Base-by-base conservation (phyloP, 352 stramenopile species). In the Phytophthora agathidicida region DNA sequence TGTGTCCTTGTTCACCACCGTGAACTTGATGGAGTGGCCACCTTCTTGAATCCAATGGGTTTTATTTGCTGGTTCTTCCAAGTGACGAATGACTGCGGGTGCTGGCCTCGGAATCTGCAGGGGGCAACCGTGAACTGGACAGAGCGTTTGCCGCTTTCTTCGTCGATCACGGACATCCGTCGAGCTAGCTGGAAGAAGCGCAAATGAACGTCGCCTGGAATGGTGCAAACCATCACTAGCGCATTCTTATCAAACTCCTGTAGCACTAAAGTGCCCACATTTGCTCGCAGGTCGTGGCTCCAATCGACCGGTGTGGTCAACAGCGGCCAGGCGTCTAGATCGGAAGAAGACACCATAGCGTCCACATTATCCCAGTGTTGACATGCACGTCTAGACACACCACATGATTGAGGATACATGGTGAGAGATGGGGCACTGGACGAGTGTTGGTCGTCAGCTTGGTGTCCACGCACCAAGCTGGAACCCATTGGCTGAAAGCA, bases 31-130 rank as follows among this genome's bases (percentile, higher is more conserved):
- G 17, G 37, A 42, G 13, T 33, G 43, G 6, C 66, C 60, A 6
- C 66, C 66, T 17, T 71, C 54, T 14, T 32, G 35, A 10, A 71
- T 31, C 66, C 60, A 73, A 19, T 69, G 31, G 0, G 70, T 31
- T 2, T 50, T 39, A 20, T 32, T 31, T 24, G 16, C 13, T 17
- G 46, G 5, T 14, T 31, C 35, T 30, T 69, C 52, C 20, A 42
- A 35, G 5, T 52, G 45, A n/a, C 41, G n/a, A n/a, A n/a, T n/a
- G 49, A 14, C 22, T 60, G 6, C 62, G 42, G 7, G 26, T 35
- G 35, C 68, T 71, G 4, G 54, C 43, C 5, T 45, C n/a, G 19
- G 60, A 68, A 27, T 69, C 49, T n/a, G n/a, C n/a, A n/a, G n/a
- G n/a, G n/a, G 4, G 57, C 30, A 22, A 75, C 51, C n/a, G 50